Evolutionary conservation across 2,329 filamentous ascomycete species (phyloP).

Genomic region (Talaromyces atroroseus): DNA sequence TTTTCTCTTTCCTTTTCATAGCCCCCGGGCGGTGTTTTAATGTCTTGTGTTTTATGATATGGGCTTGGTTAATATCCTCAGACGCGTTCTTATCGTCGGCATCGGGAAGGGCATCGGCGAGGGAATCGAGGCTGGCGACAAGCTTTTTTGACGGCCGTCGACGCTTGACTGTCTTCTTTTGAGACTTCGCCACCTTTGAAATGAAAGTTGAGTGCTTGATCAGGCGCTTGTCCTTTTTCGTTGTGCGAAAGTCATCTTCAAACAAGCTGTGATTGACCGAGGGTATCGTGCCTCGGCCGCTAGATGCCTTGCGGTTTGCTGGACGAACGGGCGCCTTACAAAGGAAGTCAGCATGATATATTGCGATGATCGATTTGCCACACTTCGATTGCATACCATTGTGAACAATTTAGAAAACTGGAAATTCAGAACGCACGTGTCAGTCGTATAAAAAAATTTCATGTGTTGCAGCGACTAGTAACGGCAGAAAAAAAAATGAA

Average conservation of each 20-base stretch:
- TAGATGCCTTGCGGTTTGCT: slow-evolving; percentile 10
- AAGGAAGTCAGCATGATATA: not conserved
- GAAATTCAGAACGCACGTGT: not conserved
- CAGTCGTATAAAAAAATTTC: not conserved
- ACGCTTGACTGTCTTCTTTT: slow-evolving; percentile 54
- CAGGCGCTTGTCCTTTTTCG: slow-evolving; percentile 75
- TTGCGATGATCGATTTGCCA: not conserved
- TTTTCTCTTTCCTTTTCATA: slow-evolving; percentile 72
- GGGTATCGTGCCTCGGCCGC: slow-evolving; percentile 13
- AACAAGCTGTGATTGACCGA: slow-evolving; percentile 17
- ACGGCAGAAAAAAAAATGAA: slow-evolving; percentile 1
- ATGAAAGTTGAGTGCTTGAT: slow-evolving; percentile 79
- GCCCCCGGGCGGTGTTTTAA: slow-evolving; percentile 71
- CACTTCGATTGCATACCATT: slow-evolving; percentile 4
- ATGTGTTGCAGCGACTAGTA: not conserved
- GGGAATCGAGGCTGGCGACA: slow-evolving; percentile 64
- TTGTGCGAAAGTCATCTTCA: slow-evolving; percentile 54
- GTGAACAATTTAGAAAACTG: not conserved
- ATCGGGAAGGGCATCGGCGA: slow-evolving; percentile 75
- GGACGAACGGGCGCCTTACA: slow-evolving; percentile 12
- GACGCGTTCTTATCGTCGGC: slow-evolving; percentile 46
- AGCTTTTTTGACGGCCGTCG: slow-evolving; percentile 72
- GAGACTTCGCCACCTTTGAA: slow-evolving; percentile 64
- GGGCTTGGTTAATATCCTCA: slow-evolving; percentile 48
- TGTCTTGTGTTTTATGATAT: slow-evolving; percentile 69